Evolutionary conservation across 1,284 basidiomycete species (phyloP), one percentile per base, ranked within the genome.

Genomic region (Rhodotorula sp.): DNA sequence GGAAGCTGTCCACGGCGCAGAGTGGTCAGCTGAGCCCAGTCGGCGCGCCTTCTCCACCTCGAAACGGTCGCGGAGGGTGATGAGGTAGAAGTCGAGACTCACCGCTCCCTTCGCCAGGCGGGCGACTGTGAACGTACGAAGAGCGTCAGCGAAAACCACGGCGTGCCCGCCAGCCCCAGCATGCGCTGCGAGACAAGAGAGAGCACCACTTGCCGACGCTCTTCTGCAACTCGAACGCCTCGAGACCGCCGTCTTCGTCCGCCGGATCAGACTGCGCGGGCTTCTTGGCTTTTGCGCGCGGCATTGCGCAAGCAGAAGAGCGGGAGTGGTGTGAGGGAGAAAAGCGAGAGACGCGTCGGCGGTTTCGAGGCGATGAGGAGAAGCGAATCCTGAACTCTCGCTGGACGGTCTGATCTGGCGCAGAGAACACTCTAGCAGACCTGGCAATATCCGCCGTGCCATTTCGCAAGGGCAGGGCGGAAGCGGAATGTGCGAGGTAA

Each of bases 141-240:
- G 26, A 40, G 11, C 37, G 13, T n/a, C 2, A 26, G 20, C 2
- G 16, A 53, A 9, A 26, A n/a, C n/a, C 26, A 15, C 9, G 1
- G 15, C 4, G 8, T 10, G 26, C 2, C 9, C 1, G 24, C 37
- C n/a, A n/a, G 16, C 24, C 28, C 34, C 50, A 30, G 20, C 40
- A 22, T 51, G 56, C 48, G 55, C 46, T n/a, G 31, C 46, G 46
- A 51, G 7, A 48, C n/a, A 31, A 18, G 44, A 13, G 28, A 34
- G 13, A 40, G 15, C 47, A 31, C 18, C 31, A 68, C 71, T 48
- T 18, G 72, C 73, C 65, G 64, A 72, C 65, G 22, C 60, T 67
- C 62, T 69, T 71, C 31, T 68, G 73, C 20, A 74, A 53, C 48
- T 69, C 68, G 62, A 47, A 70, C 46, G 67, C 58, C 53, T 69